Base-by-base conservation (phyloP, 177 flowering plant species). In the Telopea speciosissima region DNA sequence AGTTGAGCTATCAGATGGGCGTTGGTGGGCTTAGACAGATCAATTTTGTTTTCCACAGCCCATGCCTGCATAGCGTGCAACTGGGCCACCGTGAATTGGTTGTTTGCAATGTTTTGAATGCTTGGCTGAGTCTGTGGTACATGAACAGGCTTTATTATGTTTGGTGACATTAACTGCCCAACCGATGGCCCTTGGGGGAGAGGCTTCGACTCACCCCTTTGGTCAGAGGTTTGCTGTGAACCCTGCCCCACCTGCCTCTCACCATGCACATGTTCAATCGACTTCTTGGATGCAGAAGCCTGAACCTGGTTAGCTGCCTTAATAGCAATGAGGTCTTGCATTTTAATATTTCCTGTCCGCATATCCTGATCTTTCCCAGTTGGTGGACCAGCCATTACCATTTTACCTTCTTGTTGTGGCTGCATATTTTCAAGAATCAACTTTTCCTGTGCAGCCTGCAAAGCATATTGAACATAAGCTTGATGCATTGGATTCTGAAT, bases 21-120 rank as follows among this genome's bases (percentile, higher is more conserved):
- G 86, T 91, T 89, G 67, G 83, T 89, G 65, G 97, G 98, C 25
- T 65, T 77, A 31, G 96, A 86, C 17, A 91, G 79, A 82, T 96
- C 99, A 76, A 96, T 85, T 79, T 91, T 93, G 69, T 82, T 89
- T 77, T 96, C 99, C 72, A 70, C 76, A 26, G 96, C 98, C 92
- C 93, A 88, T 17, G 92, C 93, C 69, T 93, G 92, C 84, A 89
- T 75, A 13, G 87, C 89, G 74, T 89, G 97, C 83, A 91, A 56
- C 78, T 96, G 97, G 21, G 92, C 84, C 85, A 90, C 76, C 21
- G 89, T 84, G 44, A 81, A 69, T 70, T 82, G 90, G 82, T 81
- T 90, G 78, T 80, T 87, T 36, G 79, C 78, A 74, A 85, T 75
- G 75, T 78, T 90, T 74, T 84, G 89, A 28, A 81, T 68, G 71